Evolutionary conservation across 306 rosid species (phyloP).

Genomic region (Crotalaria pallida): DNA sequence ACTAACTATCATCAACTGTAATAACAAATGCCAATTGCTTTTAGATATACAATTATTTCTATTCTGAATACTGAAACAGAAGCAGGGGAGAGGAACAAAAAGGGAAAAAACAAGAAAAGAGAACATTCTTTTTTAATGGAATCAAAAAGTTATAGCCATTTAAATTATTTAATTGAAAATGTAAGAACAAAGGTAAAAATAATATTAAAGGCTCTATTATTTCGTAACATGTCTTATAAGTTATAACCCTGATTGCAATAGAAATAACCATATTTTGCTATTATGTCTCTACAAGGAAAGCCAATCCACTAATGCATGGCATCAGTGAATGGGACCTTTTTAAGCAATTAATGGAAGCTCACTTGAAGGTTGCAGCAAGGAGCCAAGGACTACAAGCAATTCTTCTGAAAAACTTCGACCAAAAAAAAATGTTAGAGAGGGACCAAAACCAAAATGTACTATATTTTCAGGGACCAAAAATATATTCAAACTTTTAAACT

Average conservation of each 20-base stretch:
- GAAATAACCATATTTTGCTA: neutral
- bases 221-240: neutral
- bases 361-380: too few species aligned
- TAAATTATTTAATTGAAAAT: neutral
- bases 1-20: neutral
- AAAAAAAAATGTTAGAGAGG: neutral
- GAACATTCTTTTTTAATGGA: conserved; percentile 8
- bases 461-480: neutral
- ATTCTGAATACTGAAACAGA: neutral
- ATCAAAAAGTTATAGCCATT: neutral
- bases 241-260: neutral
- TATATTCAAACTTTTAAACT: neutral
- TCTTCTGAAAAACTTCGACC: neutral
- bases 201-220: neutral
- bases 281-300: too few species aligned
- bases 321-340: too few species aligned
- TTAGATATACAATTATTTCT: neutral
- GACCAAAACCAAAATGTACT: neutral
- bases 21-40: neutral
- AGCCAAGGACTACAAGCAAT: neutral
- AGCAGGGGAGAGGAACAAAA: neutral
- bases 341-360: too few species aligned
- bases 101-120: neutral
- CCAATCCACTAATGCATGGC: too few species aligned
- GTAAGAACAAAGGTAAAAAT: neutral